Conservation (phyloP, 805 yeast species). For the Candida taoyuanica region DNA sequence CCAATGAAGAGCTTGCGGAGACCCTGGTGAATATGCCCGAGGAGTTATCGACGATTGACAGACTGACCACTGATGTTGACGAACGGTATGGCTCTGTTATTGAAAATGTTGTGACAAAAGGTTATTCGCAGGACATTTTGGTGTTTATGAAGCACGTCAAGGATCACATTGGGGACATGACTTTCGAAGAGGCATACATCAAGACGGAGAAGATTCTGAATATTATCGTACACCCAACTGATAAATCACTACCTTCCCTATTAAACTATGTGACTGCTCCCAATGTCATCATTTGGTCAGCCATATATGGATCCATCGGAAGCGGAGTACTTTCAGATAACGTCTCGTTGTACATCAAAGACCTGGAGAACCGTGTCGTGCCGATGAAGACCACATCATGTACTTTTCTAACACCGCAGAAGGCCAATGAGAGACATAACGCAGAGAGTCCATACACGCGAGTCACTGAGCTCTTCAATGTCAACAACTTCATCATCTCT, state of each 20-base stretch:
- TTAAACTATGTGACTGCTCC: constrained; percentile 92
- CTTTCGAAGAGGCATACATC: constrained; percentile 90
- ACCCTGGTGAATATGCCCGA: constrained; percentile 38
- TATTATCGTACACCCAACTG: constrained; percentile 79
- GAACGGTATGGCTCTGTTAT: constrained; percentile 63
- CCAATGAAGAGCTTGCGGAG: constrained; percentile 55
- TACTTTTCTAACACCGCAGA: constrained; percentile 40
- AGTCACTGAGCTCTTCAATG: constrained; percentile 88
- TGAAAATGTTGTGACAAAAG: constrained; percentile 70
- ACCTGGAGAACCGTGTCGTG: constrained; percentile 57
- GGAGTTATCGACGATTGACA: constrained; percentile 37
- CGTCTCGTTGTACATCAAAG: constrained; percentile 55
- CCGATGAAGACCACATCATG: constrained; percentile 32
- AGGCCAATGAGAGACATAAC: constrained; percentile 39
- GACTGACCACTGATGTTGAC: constrained; percentile 48
- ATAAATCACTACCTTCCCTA: constrained; percentile 62
- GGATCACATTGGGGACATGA: constrained; percentile 70
- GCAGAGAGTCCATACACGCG: constrained; percentile 73
- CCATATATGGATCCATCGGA: constrained; percentile 81
- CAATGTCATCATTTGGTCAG: constrained; percentile 84
- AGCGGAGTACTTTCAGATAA: constrained; percentile 58
- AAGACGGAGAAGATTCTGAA: constrained; percentile 76
- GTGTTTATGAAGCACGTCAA: constrained; percentile 75
- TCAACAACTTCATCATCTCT: constrained; percentile 87
- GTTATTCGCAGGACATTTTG: constrained; percentile 82